phyloP scores from a whole-genome alignment of 805 yeast genomes.

The Wickerhamiella kurtzmanii region DNA sequence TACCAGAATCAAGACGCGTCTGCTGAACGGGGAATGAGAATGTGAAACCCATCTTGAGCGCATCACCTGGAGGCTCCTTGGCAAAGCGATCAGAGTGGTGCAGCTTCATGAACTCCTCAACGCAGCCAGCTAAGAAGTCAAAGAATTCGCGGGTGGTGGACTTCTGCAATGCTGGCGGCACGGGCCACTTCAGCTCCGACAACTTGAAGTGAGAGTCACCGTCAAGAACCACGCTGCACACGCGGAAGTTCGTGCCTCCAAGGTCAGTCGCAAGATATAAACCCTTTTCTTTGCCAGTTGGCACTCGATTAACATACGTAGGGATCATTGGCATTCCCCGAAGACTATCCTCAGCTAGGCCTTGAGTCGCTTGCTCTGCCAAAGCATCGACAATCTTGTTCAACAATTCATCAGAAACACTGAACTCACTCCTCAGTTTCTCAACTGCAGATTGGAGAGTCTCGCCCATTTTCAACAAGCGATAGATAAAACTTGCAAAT shows the following conservation, averaged over 20 bases:
- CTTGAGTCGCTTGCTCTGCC: constrained; percentile 20
- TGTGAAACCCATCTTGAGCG: constrained; percentile 76
- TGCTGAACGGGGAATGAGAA: constrained; percentile 90
- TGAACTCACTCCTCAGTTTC: constrained; percentile 10
- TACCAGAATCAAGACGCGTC: constrained; percentile 64
- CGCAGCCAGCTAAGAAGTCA: constrained; percentile 57
- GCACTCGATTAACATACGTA: constrained; percentile 70
- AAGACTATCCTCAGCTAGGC: constrained; percentile 21
- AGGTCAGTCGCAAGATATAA: constrained; percentile 78
- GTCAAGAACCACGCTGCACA: constrained; percentile 64
- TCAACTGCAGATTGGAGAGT: constrained; percentile 4
- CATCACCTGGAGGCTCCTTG: constrained; percentile 14
- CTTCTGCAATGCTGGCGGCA: constrained; percentile 63
- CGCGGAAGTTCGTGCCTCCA: constrained; percentile 94
- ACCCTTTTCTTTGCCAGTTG: constrained; percentile 77
- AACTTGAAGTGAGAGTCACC: constrained; percentile 58
- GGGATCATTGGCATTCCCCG: constrained; percentile 64
- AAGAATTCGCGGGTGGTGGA: constrained; percentile 57
- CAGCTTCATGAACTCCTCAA: constrained; percentile 47
- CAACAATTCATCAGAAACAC: constrained; percentile 6
- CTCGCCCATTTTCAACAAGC: too few species aligned
- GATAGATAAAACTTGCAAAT: too few species aligned
- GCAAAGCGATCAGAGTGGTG: constrained; percentile 43
- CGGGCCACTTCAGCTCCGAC: constrained; percentile 62
- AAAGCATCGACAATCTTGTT: constrained; percentile 12